Evolutionary conservation across 2,329 filamentous ascomycete genomes (phyloP).

Genomic region (Penicillium oxalicum): DNA sequence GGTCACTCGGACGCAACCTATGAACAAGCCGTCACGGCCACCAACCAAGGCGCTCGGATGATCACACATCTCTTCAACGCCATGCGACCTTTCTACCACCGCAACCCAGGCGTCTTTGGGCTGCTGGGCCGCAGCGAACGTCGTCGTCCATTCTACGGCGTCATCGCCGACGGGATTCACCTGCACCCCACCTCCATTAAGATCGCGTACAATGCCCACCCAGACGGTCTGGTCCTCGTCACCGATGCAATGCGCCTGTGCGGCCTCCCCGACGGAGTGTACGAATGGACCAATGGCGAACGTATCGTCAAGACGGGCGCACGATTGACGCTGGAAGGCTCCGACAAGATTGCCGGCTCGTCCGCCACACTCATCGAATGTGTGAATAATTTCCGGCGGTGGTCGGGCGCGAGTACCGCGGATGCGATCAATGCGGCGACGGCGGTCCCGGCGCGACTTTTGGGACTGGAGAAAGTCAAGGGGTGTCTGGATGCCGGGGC

Average conservation of each 20-base stretch:
- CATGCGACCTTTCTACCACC: slow-evolving; percentile 84
- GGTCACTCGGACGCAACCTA: slow-evolving; percentile 86
- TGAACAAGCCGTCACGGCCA: slow-evolving; percentile 67
- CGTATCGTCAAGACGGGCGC: slow-evolving; percentile 57
- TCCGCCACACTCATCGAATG: slow-evolving; percentile 41
- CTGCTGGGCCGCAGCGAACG: slow-evolving; percentile 63
- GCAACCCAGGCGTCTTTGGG: slow-evolving; percentile 85
- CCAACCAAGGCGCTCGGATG: slow-evolving; percentile 74
- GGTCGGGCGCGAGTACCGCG: slow-evolving; percentile 36
- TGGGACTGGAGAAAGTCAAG: slow-evolving; percentile 36
- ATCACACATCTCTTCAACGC: slow-evolving; percentile 93
- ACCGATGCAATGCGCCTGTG: slow-evolving; percentile 89
- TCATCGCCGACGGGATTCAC: slow-evolving; percentile 88
- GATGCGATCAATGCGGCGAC: slow-evolving; percentile 38
- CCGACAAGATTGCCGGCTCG: slow-evolving; percentile 70
- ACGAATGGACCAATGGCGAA: slow-evolving; percentile 75
- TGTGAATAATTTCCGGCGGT: slow-evolving; percentile 41
- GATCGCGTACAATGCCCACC: slow-evolving; percentile 82
- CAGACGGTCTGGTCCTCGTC: slow-evolving; percentile 77
- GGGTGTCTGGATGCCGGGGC: slow-evolving; percentile 35
- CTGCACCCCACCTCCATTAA: slow-evolving; percentile 82
- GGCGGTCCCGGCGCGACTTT: slow-evolving; percentile 34
- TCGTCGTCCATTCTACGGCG: slow-evolving; percentile 67
- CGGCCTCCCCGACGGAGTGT: slow-evolving; percentile 75
- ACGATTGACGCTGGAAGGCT: slow-evolving; percentile 69